A percentile compares a stretch with the other conserved stretches of the same genome.
phyloP scores from a whole-genome alignment of 78 protist genomes.

The slime mould (Dictyostelium discoideum) region dicty_2.7 NC_007091.3:2033501-2034000 shows the following conservation, averaged over 20 bases:
- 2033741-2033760: slow-evolving; percentile 59
- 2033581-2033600: slow-evolving; percentile 70
- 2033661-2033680: not conserved
- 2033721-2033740: not conserved
- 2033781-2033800: slow-evolving; percentile 50
- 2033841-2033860: slow-evolving; percentile 59
- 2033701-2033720: not conserved
- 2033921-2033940: slow-evolving; percentile 60
- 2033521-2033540: slow-evolving; percentile 51
- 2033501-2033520: slow-evolving; percentile 37
- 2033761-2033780: slow-evolving; percentile 29
- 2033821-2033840: slow-evolving; percentile 34
- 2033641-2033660: not conserved
- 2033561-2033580: slow-evolving; percentile 64
- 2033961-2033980: slow-evolving; percentile 63
- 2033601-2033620: slow-evolving; percentile 33
- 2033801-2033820: slow-evolving; percentile 52
- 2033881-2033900: slow-evolving; percentile 54
- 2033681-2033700: too few species aligned
- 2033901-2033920: slow-evolving; percentile 39
- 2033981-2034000: slow-evolving; percentile 32
- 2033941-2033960: slow-evolving; percentile 71
- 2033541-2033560: slow-evolving; percentile 37
- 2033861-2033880: slow-evolving; percentile 58
- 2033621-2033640: not conserved